Conservation (phyloP, 2,329 filamentous ascomycete genomes). For the Fusarium concolor region DNA sequence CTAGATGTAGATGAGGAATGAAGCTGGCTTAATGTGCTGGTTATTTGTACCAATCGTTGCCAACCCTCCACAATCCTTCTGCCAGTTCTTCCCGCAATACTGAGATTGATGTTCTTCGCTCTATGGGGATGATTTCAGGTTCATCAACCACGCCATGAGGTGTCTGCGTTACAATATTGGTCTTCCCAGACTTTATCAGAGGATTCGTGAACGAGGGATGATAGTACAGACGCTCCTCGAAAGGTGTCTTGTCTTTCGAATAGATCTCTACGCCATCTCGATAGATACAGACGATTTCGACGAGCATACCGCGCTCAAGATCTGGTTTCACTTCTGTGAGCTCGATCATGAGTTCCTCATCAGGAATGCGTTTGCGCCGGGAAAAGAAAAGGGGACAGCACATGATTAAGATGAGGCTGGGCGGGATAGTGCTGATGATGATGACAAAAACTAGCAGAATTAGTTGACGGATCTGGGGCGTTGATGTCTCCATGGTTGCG, state of each 20-base stretch:
- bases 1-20: conserved; percentile 27
- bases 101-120: not conserved
- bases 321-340: not conserved
- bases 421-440: not conserved
- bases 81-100: not conserved
- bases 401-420: not conserved
- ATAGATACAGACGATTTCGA: conserved; percentile 11
- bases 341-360: not conserved
- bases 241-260: not conserved
- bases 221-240: not conserved
- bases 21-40: not conserved
- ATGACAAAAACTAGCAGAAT: not conserved
- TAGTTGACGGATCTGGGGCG: not conserved
- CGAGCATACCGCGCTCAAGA: conserved; percentile 17
- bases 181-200: not conserved
- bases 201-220: conserved; percentile 10
- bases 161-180: not conserved
- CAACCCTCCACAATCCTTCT: not conserved
- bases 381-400: not conserved
- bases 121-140: not conserved
- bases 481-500: not conserved
- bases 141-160: not conserved
- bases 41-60: not conserved
- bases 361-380: not conserved
- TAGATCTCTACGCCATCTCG: conserved; percentile 16